Percentiles rank a stretch among this genome's conserved stretches.
Conservation (phyloP, 208 protist genomes). For the Wallacemonas collosoma region DNA sequence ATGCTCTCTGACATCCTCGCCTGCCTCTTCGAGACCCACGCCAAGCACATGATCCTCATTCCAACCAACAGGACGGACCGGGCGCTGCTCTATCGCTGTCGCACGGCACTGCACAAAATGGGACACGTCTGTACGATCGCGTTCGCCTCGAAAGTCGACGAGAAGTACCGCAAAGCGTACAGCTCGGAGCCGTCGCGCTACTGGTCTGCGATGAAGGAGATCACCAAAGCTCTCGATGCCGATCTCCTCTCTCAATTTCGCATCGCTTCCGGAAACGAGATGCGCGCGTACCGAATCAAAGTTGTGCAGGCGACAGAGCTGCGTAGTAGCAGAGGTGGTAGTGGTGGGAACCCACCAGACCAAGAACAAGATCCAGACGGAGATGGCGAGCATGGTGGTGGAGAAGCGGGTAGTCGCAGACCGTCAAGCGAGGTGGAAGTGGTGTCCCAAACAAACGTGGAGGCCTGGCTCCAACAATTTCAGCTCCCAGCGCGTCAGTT, state of each 20-base stretch:
- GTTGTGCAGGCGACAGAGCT: slow-evolving; percentile 17
- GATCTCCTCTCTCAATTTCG: slow-evolving; percentile 70
- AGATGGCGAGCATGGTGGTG: too few species aligned
- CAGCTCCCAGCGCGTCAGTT: slow-evolving; percentile 34
- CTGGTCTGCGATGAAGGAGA: slow-evolving; percentile 64
- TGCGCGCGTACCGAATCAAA: slow-evolving; percentile 50
- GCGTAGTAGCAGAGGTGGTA: neutral
- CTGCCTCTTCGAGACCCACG: slow-evolving; percentile 61
- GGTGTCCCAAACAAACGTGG: slow-evolving; percentile 34
- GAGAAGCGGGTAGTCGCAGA: slow-evolving; percentile 1
- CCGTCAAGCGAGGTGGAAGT: slow-evolving; percentile 11
- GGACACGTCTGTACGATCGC: slow-evolving; percentile 57
- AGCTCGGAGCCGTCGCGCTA: slow-evolving; percentile 72
- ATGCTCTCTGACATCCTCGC: slow-evolving; percentile 86
- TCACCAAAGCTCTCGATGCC: slow-evolving; percentile 38
- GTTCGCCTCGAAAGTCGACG: slow-evolving; percentile 71
- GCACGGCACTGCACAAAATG: slow-evolving; percentile 65
- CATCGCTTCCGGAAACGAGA: slow-evolving; percentile 47
- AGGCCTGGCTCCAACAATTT: slow-evolving; percentile 61
- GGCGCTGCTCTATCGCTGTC: slow-evolving; percentile 72
- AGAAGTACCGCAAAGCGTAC: slow-evolving; percentile 59
- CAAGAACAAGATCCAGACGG: too few species aligned
- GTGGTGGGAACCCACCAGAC: too few species aligned
- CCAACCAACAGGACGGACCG: slow-evolving; percentile 88
- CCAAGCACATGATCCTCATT: slow-evolving; percentile 71